These are phyloP conservation scores for Candida maltosa DNA, from an alignment of 805 yeast genomes.

Conservation along the genomic window DNA sequence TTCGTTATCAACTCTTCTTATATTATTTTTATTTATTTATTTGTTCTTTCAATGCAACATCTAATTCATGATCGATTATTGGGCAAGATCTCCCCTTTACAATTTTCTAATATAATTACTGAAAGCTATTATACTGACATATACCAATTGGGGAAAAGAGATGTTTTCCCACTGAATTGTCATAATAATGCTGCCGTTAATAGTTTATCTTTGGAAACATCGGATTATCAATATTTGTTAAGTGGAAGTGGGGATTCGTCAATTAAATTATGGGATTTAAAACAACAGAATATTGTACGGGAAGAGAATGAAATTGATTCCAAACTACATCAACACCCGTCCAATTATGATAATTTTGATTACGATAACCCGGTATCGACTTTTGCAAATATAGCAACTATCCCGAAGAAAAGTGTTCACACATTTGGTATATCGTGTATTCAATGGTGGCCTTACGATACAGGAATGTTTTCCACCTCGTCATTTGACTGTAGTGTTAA, in stretches of 20 bases:
- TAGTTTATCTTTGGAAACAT: constrained; percentile 52
- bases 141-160: constrained; percentile 17
- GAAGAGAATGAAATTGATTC: constrained; percentile 16
- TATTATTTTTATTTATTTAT: no score
- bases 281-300: constrained; percentile 8
- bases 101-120: constrained; percentile 31
- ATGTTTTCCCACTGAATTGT: constrained; percentile 39
- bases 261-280: constrained; percentile 63
- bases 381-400: constrained; percentile 24
- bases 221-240: constrained; percentile 45
- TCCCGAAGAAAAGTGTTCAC: constrained; percentile 48
- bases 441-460: constrained; percentile 87
- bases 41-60: no score
- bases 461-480: constrained; percentile 79
- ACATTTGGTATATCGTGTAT: constrained; percentile 69
- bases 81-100: constrained; percentile 25
- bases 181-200: constrained; percentile 56
- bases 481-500: constrained; percentile 77
- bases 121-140: constrained; percentile 32
- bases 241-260: constrained; percentile 76
- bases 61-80: constrained; percentile 32
- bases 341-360: constrained; percentile 25
- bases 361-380: constrained; percentile 28
- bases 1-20: no score
- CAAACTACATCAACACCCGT: neutral